Percentiles rank a stretch among this genome's conserved stretches.
Evolutionary conservation across 2,329 filamentous ascomycete species (phyloP).

Genomic region (Sclerotinia minor): DNA sequence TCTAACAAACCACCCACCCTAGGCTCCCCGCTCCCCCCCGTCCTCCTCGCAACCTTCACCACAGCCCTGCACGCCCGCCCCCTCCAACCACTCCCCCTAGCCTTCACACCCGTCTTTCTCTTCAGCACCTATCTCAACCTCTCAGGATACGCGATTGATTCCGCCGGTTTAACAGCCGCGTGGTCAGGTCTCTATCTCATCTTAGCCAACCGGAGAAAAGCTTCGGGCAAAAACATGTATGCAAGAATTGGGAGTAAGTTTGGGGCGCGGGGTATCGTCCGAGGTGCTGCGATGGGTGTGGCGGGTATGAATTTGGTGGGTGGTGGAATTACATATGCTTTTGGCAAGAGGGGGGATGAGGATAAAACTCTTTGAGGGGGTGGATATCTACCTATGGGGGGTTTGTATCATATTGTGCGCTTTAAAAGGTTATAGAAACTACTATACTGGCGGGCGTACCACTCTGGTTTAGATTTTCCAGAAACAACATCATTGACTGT

Average conservation of each 20-base stretch:
- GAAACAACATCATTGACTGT: neutral
- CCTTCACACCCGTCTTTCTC: conserved; percentile 65
- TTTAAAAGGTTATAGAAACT: neutral
- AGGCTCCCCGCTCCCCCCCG: conserved; percentile 64
- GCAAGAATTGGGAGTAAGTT: conserved; percentile 50
- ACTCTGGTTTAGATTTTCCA: neutral
- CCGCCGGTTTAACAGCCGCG: conserved; percentile 62
- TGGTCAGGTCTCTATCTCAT: conserved; percentile 67
- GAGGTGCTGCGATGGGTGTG: conserved; percentile 52
- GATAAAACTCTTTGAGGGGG: conserved; percentile 15
- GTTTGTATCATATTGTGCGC: conserved; percentile 1
- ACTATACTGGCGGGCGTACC: neutral
- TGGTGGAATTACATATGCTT: conserved; percentile 53
- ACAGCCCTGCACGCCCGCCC: conserved; percentile 67
- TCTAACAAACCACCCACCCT: neutral
- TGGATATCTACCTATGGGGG: neutral
- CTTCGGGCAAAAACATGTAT: conserved; percentile 30
- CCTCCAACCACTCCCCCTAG: conserved; percentile 64
- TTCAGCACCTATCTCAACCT: conserved; percentile 68
- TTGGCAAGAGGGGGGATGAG: conserved; percentile 45
- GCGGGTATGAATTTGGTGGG: conserved; percentile 53
- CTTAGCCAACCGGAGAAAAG: conserved; percentile 56
- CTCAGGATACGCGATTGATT: conserved; percentile 61
- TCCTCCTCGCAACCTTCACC: conserved; percentile 64
- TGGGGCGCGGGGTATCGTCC: conserved; percentile 51